Conservation (phyloP, 352 stramenopile genomes). For the Globisporangium cederbergense region DNA sequence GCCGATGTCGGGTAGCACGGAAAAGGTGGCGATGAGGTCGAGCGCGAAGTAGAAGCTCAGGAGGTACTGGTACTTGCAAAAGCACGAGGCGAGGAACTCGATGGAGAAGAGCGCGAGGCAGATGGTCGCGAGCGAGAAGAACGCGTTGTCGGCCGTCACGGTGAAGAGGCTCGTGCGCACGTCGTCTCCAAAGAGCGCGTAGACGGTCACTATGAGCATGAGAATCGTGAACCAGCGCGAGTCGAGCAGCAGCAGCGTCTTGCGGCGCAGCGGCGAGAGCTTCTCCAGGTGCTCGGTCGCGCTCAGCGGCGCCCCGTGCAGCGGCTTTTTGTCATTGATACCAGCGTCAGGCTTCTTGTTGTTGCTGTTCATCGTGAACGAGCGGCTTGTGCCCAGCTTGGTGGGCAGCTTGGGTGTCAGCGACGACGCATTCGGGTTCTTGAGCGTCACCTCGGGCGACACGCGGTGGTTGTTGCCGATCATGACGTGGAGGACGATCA, state of each 20-base stretch:
- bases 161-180: conserved; percentile 76
- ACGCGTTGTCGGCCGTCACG: conserved; percentile 73
- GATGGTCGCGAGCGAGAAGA: conserved; percentile 84
- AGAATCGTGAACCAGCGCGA: conserved; percentile 67
- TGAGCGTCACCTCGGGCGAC: conserved; percentile 67
- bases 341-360: conserved; percentile 11
- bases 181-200: conserved; percentile 92
- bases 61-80: conserved; percentile 70
- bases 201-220: conserved; percentile 91
- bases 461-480: conserved; percentile 50
- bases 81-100: conserved; percentile 86
- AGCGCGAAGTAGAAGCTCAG: conserved; percentile 92
- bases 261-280: conserved; percentile 33
- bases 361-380: conserved; percentile 10
- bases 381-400: conserved; percentile 34
- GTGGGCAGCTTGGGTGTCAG: conserved; percentile 61
- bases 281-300: conserved; percentile 38
- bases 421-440: conserved; percentile 46
- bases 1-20: conserved; percentile 80
- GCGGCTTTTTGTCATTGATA: conserved; percentile 10
- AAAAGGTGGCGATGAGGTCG: conserved; percentile 84
- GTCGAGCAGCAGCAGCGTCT: conserved; percentile 59
- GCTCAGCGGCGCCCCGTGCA: conserved; percentile 11
- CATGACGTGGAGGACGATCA: conserved; percentile 10
- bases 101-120: conserved; percentile 85